These are phyloP conservation scores for Microcera coccophila DNA, from an alignment of 2,329 filamentous ascomycete species.

Conservation along the genomic window DNA sequence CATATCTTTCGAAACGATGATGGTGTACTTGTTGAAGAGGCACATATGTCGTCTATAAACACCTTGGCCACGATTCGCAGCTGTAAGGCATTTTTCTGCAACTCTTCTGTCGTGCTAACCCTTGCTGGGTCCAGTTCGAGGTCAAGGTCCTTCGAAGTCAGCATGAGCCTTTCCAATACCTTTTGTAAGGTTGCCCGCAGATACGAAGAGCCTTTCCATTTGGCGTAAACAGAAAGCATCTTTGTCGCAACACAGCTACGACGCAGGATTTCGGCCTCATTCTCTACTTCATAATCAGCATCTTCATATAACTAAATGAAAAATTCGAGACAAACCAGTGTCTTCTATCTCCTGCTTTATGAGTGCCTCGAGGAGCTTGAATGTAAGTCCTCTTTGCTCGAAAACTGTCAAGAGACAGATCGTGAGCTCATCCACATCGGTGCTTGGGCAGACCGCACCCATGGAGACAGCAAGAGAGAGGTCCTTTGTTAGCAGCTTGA, in stretches of 20 bases:
- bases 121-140: slow-evolving; percentile 64
- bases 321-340: slow-evolving; percentile 42
- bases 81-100: slow-evolving; percentile 63
- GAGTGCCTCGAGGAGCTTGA: slow-evolving; percentile 60
- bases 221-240: slow-evolving; percentile 67
- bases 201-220: slow-evolving; percentile 65
- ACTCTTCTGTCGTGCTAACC: slow-evolving; percentile 56
- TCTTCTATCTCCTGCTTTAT: slow-evolving; percentile 67
- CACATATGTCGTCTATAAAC: slow-evolving; percentile 67
- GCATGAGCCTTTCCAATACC: slow-evolving; percentile 61
- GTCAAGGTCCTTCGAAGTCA: slow-evolving; percentile 64
- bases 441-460: slow-evolving; percentile 62
- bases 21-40: slow-evolving; percentile 58
- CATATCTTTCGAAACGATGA: slow-evolving; percentile 64
- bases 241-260: slow-evolving; percentile 69
- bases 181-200: slow-evolving; percentile 62
- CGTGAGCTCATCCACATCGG: slow-evolving; percentile 65
- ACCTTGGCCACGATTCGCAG: slow-evolving; percentile 65
- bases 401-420: slow-evolving; percentile 67
- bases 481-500: slow-evolving; percentile 57
- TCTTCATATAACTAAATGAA: background rate
- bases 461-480: slow-evolving; percentile 60
- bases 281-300: slow-evolving; percentile 43
- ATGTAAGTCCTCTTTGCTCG: slow-evolving; percentile 60
- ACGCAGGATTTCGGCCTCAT: slow-evolving; percentile 64